Conservation (phyloP, 1,284 basidiomycete species). For the Rhodotorula mucilaginosa region DNA sequence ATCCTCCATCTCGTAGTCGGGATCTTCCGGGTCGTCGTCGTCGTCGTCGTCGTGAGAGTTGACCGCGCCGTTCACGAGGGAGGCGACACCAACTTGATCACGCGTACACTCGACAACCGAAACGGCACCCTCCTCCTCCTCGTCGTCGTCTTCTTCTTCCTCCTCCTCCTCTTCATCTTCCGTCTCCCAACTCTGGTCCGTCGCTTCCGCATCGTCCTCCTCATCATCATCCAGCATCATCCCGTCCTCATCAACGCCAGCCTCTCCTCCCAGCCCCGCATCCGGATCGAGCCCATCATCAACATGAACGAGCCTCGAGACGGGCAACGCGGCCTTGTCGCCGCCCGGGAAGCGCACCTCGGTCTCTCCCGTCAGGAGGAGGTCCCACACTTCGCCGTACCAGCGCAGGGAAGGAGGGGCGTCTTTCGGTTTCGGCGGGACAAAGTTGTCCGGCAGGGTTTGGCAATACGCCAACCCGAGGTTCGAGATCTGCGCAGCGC, state of each 20-base stretch:
- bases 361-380: slow-evolving; percentile 50
- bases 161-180: slow-evolving; percentile 25
- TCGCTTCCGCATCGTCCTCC: slow-evolving; percentile 6
- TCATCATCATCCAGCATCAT: slow-evolving; percentile 26
- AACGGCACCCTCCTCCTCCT: slow-evolving; percentile 38
- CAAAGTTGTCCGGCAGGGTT: slow-evolving; percentile 11
- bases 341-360: slow-evolving; percentile 48
- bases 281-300: slow-evolving; percentile 40
- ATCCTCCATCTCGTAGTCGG: slow-evolving; percentile 39
- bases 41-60: slow-evolving; percentile 14
- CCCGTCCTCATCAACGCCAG: slow-evolving; percentile 21
- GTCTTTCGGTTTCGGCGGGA: slow-evolving; percentile 15
- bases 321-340: slow-evolving; percentile 41
- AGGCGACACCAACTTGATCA: background rate
- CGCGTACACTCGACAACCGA: slow-evolving; percentile 10
- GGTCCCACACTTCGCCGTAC: slow-evolving; percentile 53
- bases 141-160: slow-evolving; percentile 18
- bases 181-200: slow-evolving; percentile 28
- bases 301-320: slow-evolving; percentile 41
- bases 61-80: background rate
- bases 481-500: slow-evolving; percentile 56
- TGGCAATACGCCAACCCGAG: slow-evolving; percentile 22
- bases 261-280: slow-evolving; percentile 1
- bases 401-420: slow-evolving; percentile 47
- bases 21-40: slow-evolving; percentile 30